These are phyloP conservation scores for Aphanomyces astaci DNA, from an alignment of 352 stramenopile genomes.

Conservation along the genomic window DNA sequence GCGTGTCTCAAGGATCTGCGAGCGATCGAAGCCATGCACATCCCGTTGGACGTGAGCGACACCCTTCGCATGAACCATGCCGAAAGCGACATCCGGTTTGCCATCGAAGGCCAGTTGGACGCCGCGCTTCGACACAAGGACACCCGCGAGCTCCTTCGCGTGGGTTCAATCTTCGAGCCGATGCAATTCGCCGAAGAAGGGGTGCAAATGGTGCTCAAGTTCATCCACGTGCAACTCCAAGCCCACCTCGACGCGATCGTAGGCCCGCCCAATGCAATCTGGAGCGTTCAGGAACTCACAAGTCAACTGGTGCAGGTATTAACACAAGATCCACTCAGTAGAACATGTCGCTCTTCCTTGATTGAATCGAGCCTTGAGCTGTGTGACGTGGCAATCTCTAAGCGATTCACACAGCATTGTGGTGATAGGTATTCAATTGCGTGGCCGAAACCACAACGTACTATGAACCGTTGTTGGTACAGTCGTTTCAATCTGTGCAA, in stretches of 20 bases:
- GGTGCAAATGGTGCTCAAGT: constrained; percentile 42
- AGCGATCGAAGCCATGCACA: constrained; percentile 51
- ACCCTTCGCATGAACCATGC: constrained; percentile 77
- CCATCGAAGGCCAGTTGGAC: constrained; percentile 66
- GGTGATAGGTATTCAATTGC: constrained; percentile 13
- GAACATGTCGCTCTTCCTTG: too few relatives aligned
- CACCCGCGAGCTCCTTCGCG: constrained; percentile 42
- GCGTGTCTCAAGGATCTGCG: constrained; percentile 69
- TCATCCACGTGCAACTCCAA: constrained; percentile 37
- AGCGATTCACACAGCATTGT: too few relatives aligned
- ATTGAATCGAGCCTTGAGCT: too few relatives aligned
- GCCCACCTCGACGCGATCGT: constrained; percentile 31
- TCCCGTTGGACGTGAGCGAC: constrained; percentile 70
- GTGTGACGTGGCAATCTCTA: too few relatives aligned
- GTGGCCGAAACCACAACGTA: constrained; percentile 3
- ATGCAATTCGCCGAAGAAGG: constrained; percentile 70
- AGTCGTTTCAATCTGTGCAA: constrained; percentile 17
- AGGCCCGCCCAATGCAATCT: neutral
- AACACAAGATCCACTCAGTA: too few relatives aligned
- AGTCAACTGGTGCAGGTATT: constrained; percentile 7
- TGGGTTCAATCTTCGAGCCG: constrained; percentile 66
- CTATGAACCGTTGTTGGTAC: constrained; percentile 13
- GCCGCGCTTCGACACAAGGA: constrained; percentile 42
- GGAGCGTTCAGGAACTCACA: constrained; percentile 18
- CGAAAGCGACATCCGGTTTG: constrained; percentile 70